These are phyloP conservation scores for Spathaspora sp. DNA, from an alignment of 805 yeast species.

Conservation along the genomic window DNA sequence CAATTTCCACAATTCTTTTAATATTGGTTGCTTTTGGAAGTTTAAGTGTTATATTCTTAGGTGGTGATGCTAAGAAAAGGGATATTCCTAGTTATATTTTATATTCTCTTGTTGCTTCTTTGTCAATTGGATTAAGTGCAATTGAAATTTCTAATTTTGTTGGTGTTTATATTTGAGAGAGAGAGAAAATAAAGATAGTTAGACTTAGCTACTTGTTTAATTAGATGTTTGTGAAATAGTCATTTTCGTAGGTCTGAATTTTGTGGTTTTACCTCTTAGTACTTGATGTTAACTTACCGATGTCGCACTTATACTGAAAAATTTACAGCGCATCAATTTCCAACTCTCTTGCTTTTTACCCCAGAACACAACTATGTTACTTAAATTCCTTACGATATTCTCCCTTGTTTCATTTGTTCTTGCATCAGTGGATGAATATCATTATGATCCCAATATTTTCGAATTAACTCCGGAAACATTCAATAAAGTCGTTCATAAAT, in stretches of 20 bases:
- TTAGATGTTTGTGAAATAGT: too few relatives aligned
- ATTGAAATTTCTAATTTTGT: conserved; percentile 38
- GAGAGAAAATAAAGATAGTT: background rate
- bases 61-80: conserved; percentile 24
- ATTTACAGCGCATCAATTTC: too few relatives aligned
- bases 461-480: conserved; percentile 60
- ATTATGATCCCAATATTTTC: conserved; percentile 41
- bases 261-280: too few relatives aligned
- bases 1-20: conserved; percentile 18
- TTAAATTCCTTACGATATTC: background rate
- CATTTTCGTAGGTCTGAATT: too few relatives aligned
- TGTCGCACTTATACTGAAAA: too few relatives aligned
- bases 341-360: too few relatives aligned
- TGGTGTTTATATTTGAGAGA: conserved; percentile 37
- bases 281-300: too few relatives aligned
- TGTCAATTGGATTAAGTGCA: conserved; percentile 34
- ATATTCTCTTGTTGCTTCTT: conserved; percentile 32
- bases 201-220: background rate
- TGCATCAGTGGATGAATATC: conserved; percentile 30
- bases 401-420: conserved; percentile 5
- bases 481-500: conserved; percentile 57
- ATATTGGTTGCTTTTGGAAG: conserved; percentile 25
- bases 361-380: background rate
- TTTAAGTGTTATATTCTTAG: conserved; percentile 25
- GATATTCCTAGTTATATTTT: conserved; percentile 20